Evolutionary conservation across 345 rosid genomes (phyloP), one percentile per base, ranked within the genome.

Genomic region (Tarenaya hassleriana): DNA sequence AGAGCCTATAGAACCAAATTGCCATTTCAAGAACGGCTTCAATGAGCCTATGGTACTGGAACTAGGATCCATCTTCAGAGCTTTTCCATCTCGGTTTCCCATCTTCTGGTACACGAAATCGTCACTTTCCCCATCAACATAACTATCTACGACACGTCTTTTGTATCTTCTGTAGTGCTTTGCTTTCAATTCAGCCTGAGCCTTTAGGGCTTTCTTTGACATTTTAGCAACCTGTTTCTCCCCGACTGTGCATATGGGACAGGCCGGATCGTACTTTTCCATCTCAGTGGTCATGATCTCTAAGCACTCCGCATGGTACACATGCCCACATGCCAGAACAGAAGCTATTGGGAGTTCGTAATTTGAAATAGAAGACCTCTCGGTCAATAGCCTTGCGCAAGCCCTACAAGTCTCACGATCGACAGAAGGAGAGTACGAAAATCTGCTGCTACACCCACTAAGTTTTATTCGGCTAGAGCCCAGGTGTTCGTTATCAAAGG

Each of bases 281-380:
- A 63, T 74, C 50, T 88, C 98, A 7, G 49, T 59, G 7, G 84
- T 77, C 80, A 83, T 75, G 27, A 68, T 67, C 56, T 91, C 98
- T 69, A 91, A 67, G 68, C 98, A 91, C 48, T 91, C 96, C 20
- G 96, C 94, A 40, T 87, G 95, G 61, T 82, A 91, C 29, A 64
- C 79, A 64, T 91, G 96, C 4, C 98, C 94, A 54, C 96, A 91
- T 1, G 78, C 74, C 55, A 91, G 83, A 34, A 91, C 84, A 10
- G 95, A 73, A 46, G 74, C 90, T 61, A 77, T 81, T 12, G 98
- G 60, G 51, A 82, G 76, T 45, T 79, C 89, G 34, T 65, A 73
- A 60, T 71, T 76, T 42, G 78, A 74, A 68, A 81, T 70, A 16
- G 75, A 61, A 34, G 87, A 73, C 61, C 80, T 78, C 70, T 83